phyloP scores from a whole-genome alignment of 2,329 filamentous ascomycete genomes.

The Westerdykella sp. region DNA sequence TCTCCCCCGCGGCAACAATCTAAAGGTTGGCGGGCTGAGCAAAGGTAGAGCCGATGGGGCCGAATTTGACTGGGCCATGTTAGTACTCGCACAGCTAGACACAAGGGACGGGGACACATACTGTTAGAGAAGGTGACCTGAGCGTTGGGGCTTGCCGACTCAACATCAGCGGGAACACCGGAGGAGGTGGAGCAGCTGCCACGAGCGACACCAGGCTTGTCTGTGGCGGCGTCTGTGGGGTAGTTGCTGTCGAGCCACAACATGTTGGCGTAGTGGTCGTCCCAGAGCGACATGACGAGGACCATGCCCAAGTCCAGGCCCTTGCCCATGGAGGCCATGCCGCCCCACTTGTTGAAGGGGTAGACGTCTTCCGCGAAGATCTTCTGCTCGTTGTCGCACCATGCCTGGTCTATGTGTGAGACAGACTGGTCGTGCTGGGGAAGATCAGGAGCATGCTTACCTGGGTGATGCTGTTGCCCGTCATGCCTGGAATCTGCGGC shows the following conservation, averaged over 20 bases:
- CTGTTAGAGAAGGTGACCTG: constrained; percentile 20
- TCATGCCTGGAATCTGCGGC: constrained; percentile 42
- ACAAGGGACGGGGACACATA: constrained; percentile 1
- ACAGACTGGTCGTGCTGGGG: too few relatives aligned
- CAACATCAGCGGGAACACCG: constrained; percentile 26
- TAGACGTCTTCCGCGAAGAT: constrained; percentile 31
- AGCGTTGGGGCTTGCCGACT: constrained; percentile 10
- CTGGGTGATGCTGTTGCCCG: constrained; percentile 28
- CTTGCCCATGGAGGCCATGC: constrained; percentile 49
- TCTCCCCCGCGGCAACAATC: not conserved
- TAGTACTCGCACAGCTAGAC: constrained; percentile 13
- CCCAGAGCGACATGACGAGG: constrained; percentile 56
- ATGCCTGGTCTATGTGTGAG: constrained; percentile 11
- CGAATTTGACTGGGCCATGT: constrained; percentile 25
- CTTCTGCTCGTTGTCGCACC: constrained; percentile 25
- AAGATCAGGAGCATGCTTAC: too few relatives aligned
- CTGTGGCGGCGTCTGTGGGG: constrained; percentile 40
- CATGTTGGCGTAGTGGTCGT: constrained; percentile 63
- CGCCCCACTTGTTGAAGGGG: constrained; percentile 51
- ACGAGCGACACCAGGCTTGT: constrained; percentile 24
- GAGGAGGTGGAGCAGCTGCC: constrained; percentile 22
- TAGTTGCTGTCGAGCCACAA: constrained; percentile 65
- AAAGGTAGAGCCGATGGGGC: constrained; percentile 26
- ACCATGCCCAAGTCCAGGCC: constrained; percentile 55
- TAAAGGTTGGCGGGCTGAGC: constrained; percentile 14